A percentile compares a stretch with the other conserved stretches of the same genome.
phyloP scores from a whole-genome alignment of 2,329 filamentous ascomycete species.

The Mariannaea sp. region DNA sequence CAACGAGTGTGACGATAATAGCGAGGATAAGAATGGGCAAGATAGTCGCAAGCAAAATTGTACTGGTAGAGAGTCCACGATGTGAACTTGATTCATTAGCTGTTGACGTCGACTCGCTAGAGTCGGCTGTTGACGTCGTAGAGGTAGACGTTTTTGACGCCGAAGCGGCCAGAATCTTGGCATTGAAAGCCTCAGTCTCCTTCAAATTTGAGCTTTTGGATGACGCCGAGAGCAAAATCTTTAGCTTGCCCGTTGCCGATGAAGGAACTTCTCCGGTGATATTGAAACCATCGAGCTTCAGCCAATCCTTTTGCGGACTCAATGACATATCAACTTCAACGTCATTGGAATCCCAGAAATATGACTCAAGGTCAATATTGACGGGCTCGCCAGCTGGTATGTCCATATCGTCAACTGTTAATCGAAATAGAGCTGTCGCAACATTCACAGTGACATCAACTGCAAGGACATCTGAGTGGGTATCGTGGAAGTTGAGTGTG shows the following conservation, averaged over 20 bases:
- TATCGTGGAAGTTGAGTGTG: constrained; percentile 63
- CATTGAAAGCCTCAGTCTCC: constrained; percentile 46
- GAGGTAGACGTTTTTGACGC: constrained; percentile 30
- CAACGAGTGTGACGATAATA: constrained; percentile 41
- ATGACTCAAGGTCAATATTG: constrained; percentile 48
- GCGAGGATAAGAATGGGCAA: constrained; percentile 48
- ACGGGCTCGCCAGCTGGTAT: constrained; percentile 49
- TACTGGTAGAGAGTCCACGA: constrained; percentile 38
- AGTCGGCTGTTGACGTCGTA: constrained; percentile 30
- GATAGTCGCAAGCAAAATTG: constrained; percentile 51
- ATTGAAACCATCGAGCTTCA: constrained; percentile 46
- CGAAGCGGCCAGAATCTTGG: constrained; percentile 42
- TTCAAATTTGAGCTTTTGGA: constrained; percentile 42
- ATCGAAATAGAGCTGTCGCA: constrained; percentile 47
- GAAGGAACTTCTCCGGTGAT: constrained; percentile 50
- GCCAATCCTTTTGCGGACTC: constrained; percentile 49
- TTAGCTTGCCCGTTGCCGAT: constrained; percentile 40
- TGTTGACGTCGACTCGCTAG: constrained; percentile 26
- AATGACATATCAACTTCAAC: constrained; percentile 45
- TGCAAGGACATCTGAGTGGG: constrained; percentile 62
- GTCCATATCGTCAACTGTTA: constrained; percentile 47
- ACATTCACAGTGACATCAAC: constrained; percentile 53
- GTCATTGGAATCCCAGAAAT: constrained; percentile 48
- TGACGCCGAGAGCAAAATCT: constrained; percentile 40
- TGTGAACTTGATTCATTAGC: constrained; percentile 18